Evolutionary conservation across 306 rosid species (phyloP).

Genomic region (Lathyrus tuberosus): DNA sequence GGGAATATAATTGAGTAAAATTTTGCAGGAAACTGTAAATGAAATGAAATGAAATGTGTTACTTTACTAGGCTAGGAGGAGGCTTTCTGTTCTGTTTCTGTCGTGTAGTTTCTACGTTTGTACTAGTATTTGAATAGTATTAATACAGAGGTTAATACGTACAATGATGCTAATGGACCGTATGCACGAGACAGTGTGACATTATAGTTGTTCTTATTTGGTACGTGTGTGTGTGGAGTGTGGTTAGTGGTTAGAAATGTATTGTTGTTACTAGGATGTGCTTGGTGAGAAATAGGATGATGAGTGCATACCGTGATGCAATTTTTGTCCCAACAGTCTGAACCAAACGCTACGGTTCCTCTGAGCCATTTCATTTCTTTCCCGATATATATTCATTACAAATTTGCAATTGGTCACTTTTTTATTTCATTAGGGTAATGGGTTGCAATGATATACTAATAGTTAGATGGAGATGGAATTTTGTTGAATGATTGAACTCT

Average conservation of each 20-base stretch:
- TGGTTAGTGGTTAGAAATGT: neutral
- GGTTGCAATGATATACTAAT: neutral
- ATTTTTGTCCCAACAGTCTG: slow-evolving; percentile 28
- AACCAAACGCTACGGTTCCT: slow-evolving; percentile 26
- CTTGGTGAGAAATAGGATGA: neutral
- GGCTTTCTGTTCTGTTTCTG: slow-evolving; percentile 4
- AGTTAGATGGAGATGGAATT: neutral
- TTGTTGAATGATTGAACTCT: neutral
- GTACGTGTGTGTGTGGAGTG: neutral
- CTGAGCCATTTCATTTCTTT: slow-evolving; percentile 27
- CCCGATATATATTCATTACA: slow-evolving; percentile 20
- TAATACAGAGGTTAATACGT: no score
- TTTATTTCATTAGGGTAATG: slow-evolving; percentile 5
- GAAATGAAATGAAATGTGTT: slow-evolving; percentile 4
- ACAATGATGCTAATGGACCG: no score
- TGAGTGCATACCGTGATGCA: slow-evolving; percentile 14
- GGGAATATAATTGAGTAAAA: slow-evolving; percentile 2
- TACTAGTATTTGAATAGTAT: neutral
- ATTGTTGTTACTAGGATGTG: neutral
- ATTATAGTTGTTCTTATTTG: no score
- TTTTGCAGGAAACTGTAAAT: slow-evolving; percentile 28
- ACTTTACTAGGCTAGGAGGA: slow-evolving; percentile 8
- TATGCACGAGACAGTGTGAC: no score
- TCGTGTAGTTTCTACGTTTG: neutral
- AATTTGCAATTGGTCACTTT: neutral